Evolutionary conservation across 2,329 filamentous ascomycete species (phyloP), one percentile per base, ranked within the genome.

Genomic region (Aaosphaeria pasadenensis): DNA sequence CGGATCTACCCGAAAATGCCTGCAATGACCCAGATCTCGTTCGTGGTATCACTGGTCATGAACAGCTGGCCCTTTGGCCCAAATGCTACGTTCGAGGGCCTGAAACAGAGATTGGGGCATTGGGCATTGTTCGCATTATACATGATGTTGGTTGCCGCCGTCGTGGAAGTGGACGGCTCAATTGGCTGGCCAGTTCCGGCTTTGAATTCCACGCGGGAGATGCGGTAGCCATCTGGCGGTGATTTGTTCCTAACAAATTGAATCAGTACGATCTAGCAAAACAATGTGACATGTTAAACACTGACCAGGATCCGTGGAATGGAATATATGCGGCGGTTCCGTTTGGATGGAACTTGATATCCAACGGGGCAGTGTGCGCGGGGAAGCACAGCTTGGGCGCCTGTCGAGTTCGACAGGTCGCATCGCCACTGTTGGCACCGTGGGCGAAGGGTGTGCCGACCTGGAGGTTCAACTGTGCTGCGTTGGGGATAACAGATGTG

Each of bases 301-400:
- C 39, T 40, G 7, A 43, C 41, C 24, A 88, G 30, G 39, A 30
- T 7, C 86, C 86, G 63, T 88, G 85, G 67, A 88, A 87, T 1
- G 80, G 75, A 28, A 89, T 70, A 64, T 79, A 88, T 0, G 83
- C 85, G 6, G 70, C 64, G 5, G 72, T 74, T 6, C 74, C 76
- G 39, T 78, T 80, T 38, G 71, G 55, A 52, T 78, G 73, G 70
- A 89, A 89, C 49, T 81, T 80, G 57, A 88, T 79, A 53, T 87
- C 84, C 1, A 51, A 35, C 0, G 86, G 86, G 0, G 86, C 85
- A 57, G 77, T 84, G 63, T 89, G 86, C 1, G 85, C 79, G 43
- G 77, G 71, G 63, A 84, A 80, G 30, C 48, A 46, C 30, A 47
- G 38, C 39, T 45, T 47, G 7, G 33, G 33, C n/a, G 33, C 9